A percentile compares a stretch with the other conserved stretches of the same genome.
Conservation (phyloP, 495 filamentous ascomycete species). For the Tirmania nivea region DNA sequence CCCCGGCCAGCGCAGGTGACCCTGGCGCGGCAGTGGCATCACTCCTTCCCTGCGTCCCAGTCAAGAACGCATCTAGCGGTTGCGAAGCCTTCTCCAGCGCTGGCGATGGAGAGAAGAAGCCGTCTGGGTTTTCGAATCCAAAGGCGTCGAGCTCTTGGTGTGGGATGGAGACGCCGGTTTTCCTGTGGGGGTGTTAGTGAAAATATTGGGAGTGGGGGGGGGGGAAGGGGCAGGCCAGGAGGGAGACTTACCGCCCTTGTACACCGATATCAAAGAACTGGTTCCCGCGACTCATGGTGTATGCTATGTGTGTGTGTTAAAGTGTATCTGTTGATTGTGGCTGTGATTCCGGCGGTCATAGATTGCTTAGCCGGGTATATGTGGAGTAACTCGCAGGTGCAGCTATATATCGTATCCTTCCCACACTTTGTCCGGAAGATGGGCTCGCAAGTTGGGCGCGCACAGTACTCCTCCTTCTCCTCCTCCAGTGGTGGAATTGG, state of each 20-base stretch:
- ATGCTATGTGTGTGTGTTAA: conserved; percentile 6
- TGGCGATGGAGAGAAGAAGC: conserved; percentile 54
- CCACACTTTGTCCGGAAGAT: too few relatives aligned
- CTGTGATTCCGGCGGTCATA: too few relatives aligned
- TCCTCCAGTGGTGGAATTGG: too few relatives aligned
- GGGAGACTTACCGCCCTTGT: conserved; percentile 32
- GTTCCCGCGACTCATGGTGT: conserved; percentile 23
- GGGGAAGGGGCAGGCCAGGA: neutral
- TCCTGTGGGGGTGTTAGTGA: conserved; percentile 11
- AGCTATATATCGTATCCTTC: too few relatives aligned
- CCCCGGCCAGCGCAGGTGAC: neutral
- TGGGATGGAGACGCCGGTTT: conserved; percentile 66
- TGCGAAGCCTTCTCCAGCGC: conserved; percentile 39
- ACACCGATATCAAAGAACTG: conserved; percentile 42
- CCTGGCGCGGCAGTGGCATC: neutral
- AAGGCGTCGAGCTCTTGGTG: conserved; percentile 66
- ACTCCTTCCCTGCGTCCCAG: neutral
- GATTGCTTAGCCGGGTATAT: too few relatives aligned
- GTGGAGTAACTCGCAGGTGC: too few relatives aligned
- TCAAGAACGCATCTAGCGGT: conserved; percentile 22
- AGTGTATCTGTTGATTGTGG: too few relatives aligned
- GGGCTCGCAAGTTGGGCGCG: too few relatives aligned
- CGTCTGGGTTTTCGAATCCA: conserved; percentile 69
- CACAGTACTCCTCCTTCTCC: too few relatives aligned
- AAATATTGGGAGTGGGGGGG: neutral